phyloP scores from a whole-genome alignment of 148 eudicot genomes.

The Dysphania ambrosioides region DNA sequence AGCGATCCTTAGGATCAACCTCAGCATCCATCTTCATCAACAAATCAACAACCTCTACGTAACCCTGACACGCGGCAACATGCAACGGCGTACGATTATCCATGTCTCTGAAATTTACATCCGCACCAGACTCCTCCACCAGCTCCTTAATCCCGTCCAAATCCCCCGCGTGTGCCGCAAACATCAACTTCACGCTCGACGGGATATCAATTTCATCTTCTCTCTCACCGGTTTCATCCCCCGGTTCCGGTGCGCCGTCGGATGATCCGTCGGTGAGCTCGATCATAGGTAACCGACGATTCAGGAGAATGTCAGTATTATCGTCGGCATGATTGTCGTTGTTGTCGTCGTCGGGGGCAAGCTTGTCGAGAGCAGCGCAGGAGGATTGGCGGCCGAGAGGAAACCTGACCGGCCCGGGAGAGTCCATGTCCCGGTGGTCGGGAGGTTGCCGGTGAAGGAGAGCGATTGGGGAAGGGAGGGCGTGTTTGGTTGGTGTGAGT shows the following conservation, averaged over 20 bases:
- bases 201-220: slow-evolving; percentile 44
- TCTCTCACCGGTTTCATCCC: slow-evolving; percentile 8
- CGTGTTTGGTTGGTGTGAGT: too few species aligned
- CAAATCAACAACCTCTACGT: slow-evolving; percentile 51
- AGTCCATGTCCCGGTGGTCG: slow-evolving; percentile 22
- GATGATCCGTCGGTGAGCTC: slow-evolving; percentile 29
- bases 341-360: slow-evolving; percentile 7
- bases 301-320: slow-evolving; percentile 18
- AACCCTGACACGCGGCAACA: slow-evolving; percentile 85
- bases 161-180: slow-evolving; percentile 65
- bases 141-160: slow-evolving; percentile 69
- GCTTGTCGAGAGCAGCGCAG: slow-evolving; percentile 26
- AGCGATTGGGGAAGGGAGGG: slow-evolving; percentile 2
- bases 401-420: slow-evolving; percentile 44
- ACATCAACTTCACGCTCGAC: slow-evolving; percentile 59
- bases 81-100: slow-evolving; percentile 82
- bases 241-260: slow-evolving; percentile 21
- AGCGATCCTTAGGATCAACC: slow-evolving; percentile 75
- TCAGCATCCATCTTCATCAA: slow-evolving; percentile 58
- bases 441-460: slow-evolving; percentile 15
- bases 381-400: slow-evolving; percentile 71
- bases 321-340: too few species aligned
- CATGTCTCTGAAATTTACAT: slow-evolving; percentile 68
- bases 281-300: slow-evolving; percentile 15
- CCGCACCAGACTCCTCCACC: slow-evolving; percentile 44